Base-by-base conservation (phyloP, 257 asterid genomes). In the Galeopsis tetrahit region DNA sequence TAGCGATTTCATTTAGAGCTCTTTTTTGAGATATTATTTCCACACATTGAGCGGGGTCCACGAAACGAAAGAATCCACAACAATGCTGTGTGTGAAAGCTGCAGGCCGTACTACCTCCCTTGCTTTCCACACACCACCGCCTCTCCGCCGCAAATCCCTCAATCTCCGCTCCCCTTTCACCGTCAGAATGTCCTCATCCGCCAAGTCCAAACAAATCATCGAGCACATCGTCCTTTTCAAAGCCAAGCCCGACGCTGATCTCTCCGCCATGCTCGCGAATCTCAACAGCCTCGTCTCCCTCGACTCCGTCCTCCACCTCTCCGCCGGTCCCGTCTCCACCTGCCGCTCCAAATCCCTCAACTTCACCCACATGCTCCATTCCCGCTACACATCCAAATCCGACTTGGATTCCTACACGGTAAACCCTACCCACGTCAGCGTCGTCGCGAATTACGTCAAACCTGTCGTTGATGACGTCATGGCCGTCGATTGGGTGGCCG, bases 301-400 rank as follows among this genome's bases (percentile, higher is more conserved):
- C 80, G 83, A 79, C 31, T 69, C 89, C 62, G 97, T 93, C 39
- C 87, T 81, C 78, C 90, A 93, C 81, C 77, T 93, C 82, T 75
- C 85, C 80, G 87, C 95, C 78, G 96, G 90, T 7, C 94, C 97
- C 17, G 75, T 93, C 5, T 40, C 85, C 58, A 81, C 88, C 13
- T 79, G 83, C 80, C 88, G 86, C 7, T 86, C 93, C 49, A 63
- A 82, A 52, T 39, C 95, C 15, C 87, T 87, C 62, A 39, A 85
- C 40, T 93, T 90, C 89, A 93, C 96, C n/a, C 98, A 91, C 83
- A 62, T 93, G 81, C 96, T 93, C 74, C 97, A 93, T 79, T 78
- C 91, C 55, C 95, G 98, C 5, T 88, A 93, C 84, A 74, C 75
- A 11, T 80, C 94, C 71, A 86, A 85, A 46, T 10, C 87, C 14